These are phyloP conservation scores for Pyrrhoderma noxium DNA, from an alignment of 1,284 basidiomycete genomes.

Conservation along the genomic window DNA sequence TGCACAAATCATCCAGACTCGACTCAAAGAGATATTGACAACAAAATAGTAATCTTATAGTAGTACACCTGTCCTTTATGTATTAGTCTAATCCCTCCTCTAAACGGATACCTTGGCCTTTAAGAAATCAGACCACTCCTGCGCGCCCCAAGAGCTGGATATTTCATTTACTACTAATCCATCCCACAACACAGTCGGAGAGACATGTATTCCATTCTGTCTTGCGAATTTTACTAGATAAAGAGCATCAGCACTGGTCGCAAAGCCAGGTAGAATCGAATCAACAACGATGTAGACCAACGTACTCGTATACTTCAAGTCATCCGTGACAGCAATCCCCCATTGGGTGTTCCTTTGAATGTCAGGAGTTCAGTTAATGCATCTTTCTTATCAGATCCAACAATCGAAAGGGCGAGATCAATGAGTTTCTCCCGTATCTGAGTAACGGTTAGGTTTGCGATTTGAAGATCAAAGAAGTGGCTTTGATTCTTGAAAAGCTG, in stretches of 20 bases:
- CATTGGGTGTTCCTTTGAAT: constrained; percentile 62
- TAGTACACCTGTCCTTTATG: background rate
- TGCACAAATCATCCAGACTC: constrained; percentile 40
- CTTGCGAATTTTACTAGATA: constrained; percentile 75
- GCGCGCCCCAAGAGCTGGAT: constrained; percentile 76
- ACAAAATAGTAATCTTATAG: background rate
- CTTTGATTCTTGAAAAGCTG: constrained; percentile 73
- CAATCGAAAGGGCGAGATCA: constrained; percentile 43
- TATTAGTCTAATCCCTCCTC: constrained; percentile 4
- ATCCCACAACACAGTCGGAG: constrained; percentile 82
- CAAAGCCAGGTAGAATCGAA: background rate
- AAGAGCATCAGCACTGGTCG: background rate
- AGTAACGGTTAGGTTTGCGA: constrained; percentile 60
- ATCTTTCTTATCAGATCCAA: constrained; percentile 39
- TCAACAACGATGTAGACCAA: constrained; percentile 16
- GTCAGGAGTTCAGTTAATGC: constrained; percentile 58
- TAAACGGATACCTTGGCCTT: constrained; percentile 49
- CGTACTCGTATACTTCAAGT: constrained; percentile 78
- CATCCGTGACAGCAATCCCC: constrained; percentile 74
- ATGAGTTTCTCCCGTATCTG: constrained; percentile 75
- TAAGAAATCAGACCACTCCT: constrained; percentile 84
- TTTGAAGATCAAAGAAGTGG: constrained; percentile 74
- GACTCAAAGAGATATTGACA: constrained; percentile 39
- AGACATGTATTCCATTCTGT: constrained; percentile 90
- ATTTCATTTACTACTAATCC: constrained; percentile 76